Conservation (phyloP, 1,284 basidiomycete genomes). For the Hortiboletus rubellus region DNA sequence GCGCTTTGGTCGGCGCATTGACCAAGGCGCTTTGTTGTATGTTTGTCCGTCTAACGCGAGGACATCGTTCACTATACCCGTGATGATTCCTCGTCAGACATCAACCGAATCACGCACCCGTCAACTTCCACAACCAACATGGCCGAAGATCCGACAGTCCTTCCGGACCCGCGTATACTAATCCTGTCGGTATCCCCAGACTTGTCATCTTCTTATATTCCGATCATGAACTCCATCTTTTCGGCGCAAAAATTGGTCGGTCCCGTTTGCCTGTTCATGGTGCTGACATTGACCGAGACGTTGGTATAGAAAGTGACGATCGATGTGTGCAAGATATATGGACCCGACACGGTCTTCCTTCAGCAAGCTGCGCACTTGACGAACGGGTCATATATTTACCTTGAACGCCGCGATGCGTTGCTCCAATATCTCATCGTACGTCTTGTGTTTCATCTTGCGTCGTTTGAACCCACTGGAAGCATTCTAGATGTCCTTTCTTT, state of each 20-base stretch:
- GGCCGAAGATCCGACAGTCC: constrained; percentile 43
- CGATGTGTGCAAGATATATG: constrained; percentile 92
- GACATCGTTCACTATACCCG: not conserved
- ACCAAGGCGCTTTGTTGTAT: constrained; percentile 89
- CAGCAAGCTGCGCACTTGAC: constrained; percentile 98
- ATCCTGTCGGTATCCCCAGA: constrained; percentile 92
- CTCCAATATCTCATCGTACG: constrained; percentile 86
- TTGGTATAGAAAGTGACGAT: constrained; percentile 83
- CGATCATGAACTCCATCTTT: constrained; percentile 99
- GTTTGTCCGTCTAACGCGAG: not conserved
- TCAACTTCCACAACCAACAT: constrained; percentile 36
- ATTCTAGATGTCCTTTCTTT: constrained; percentile 88
- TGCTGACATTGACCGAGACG: not conserved
- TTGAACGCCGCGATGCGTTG: constrained; percentile 78
- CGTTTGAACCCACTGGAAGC: not conserved
- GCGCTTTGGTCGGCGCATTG: constrained; percentile 81
- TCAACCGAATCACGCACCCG: constrained; percentile 71
- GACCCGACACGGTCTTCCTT: constrained; percentile 90
- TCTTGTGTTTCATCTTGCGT: constrained; percentile 3
- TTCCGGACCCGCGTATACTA: constrained; percentile 82
- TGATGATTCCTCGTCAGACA: constrained; percentile 52
- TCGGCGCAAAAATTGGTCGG: constrained; percentile 92
- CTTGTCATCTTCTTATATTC: constrained; percentile 86
- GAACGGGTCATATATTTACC: constrained; percentile 88
- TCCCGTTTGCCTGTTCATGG: constrained; percentile 2